Evolutionary conservation across 2,329 filamentous ascomycete genomes (phyloP), one percentile per base, ranked within the genome.

Genomic region (Ophiostoma australiae): DNA sequence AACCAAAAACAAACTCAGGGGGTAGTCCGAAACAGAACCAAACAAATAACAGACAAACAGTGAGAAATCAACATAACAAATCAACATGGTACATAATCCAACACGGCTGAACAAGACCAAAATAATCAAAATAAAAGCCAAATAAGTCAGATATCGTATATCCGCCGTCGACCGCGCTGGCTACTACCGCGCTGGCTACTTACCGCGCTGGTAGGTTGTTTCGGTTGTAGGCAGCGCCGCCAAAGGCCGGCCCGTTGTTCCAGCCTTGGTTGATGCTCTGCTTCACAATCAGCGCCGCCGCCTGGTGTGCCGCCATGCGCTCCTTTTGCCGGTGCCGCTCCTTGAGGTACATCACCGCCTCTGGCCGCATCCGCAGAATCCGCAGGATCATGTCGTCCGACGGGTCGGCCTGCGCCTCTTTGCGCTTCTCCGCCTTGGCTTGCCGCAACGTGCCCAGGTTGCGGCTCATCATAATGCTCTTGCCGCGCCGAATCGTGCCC

Each of bases 381-480:
- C 95, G 87, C 76, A 99, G 80, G 75, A 99, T 98, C 91, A 98
- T 98, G 78, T 99, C 95, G 79, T 99, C 95, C 78, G 91, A 97
- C 1, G 95, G 94, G 78, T 98, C 95, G 1, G 95, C 94, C 78
- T 99, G 95, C 1, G 93, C 93, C 79, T 98, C 94, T 76, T 94
- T 93, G 74, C 95, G 86, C 82, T 97, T 97, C 80, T 97, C 94
- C 79, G 97, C 93, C 80, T 98, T 98, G 58, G 92, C 93, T 78
- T 94, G 92, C 76, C 89, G 90, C 93, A 99, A 98, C 8, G 95
- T 98, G 66, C 95, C 95, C 70, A 99, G 82, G 78, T 98, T 99
- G 71, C 94, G 89, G 76, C 89, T 93, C 81, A 97, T 90, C 91
- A 99, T 93, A 80, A 99, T 96, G 74, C 89, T 92, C 86, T 90